Conservation (phyloP, 2,329 filamentous ascomycete species). For the Exophiala sp. region DNA sequence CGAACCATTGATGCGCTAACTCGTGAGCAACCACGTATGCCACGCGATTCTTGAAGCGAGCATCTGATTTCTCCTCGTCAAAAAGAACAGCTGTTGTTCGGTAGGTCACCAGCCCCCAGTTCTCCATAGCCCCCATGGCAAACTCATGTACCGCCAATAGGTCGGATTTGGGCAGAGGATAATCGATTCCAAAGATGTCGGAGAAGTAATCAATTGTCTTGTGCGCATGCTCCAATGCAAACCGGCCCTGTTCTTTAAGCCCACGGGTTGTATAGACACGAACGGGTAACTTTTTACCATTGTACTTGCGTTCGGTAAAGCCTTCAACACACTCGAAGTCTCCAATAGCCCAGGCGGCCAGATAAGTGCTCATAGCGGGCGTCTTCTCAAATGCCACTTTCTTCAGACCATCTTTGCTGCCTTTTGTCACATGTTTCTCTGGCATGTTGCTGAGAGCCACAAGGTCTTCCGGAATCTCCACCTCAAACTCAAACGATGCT, state of each 20-base stretch:
- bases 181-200: slow-evolving; percentile 85
- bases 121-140: slow-evolving; percentile 79
- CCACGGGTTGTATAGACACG: slow-evolving; percentile 93
- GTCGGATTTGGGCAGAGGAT: slow-evolving; percentile 87
- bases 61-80: slow-evolving; percentile 84
- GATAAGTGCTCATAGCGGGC: slow-evolving; percentile 83
- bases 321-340: slow-evolving; percentile 97
- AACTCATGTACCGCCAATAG: slow-evolving; percentile 90
- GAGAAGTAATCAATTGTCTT: slow-evolving; percentile 96
- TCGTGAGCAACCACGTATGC: slow-evolving; percentile 99
- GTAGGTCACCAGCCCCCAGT: slow-evolving; percentile 95
- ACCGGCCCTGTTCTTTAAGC: slow-evolving; percentile 85
- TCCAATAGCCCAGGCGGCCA: slow-evolving; percentile 88
- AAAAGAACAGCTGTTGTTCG: slow-evolving; percentile 93
- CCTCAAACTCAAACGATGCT: slow-evolving; percentile 87
- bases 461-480: slow-evolving; percentile 84
- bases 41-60: slow-evolving; percentile 84
- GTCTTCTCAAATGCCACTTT: slow-evolving; percentile 73
- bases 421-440: slow-evolving; percentile 64
- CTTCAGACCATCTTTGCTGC: slow-evolving; percentile 59
- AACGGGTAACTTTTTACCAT: slow-evolving; percentile 84
- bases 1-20: slow-evolving; percentile 93
- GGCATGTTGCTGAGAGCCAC: slow-evolving; percentile 95
- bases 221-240: slow-evolving; percentile 83
- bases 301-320: slow-evolving; percentile 81